These are phyloP conservation scores for Microcos paniculata DNA, from an alignment of 345 rosid genomes.

Conservation along the genomic window DNA sequence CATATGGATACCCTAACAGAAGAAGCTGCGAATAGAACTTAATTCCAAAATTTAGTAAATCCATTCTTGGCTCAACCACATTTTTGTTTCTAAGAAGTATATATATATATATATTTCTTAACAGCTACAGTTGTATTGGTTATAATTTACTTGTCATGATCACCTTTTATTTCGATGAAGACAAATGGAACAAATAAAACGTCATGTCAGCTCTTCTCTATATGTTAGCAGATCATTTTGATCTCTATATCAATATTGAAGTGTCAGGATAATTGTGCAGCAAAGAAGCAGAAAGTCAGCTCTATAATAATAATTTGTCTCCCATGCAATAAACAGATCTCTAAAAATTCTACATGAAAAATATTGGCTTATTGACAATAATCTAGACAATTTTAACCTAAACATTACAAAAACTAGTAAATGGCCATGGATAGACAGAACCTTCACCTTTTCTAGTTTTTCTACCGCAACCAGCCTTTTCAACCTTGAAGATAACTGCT, in stretches of 20 bases:
- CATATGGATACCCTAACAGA: background rate
- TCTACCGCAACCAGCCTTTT: conserved; percentile 77
- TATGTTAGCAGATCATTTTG: background rate
- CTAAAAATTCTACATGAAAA: background rate
- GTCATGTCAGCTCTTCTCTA: background rate
- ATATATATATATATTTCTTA: background rate
- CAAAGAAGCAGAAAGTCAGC: background rate
- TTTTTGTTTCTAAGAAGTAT: too few relatives aligned
- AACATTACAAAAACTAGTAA: background rate
- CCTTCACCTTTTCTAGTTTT: conserved; percentile 74
- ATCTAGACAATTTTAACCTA: background rate
- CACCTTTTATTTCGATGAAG: background rate
- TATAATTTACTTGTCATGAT: background rate
- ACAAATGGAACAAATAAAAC: background rate
- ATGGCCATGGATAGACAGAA: background rate
- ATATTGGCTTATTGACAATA: background rate
- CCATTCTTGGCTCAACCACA: too few relatives aligned
- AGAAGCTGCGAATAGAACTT: background rate
- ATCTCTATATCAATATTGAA: background rate
- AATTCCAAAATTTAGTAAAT: background rate
- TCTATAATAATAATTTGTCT: background rate
- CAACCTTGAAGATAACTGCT: conserved; percentile 66
- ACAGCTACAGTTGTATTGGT: background rate
- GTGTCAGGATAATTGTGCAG: background rate
- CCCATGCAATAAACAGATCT: background rate